Evolutionary conservation across 768 basidiomycete species (phyloP).

Genomic region (Hygrocybe punicea): DNA sequence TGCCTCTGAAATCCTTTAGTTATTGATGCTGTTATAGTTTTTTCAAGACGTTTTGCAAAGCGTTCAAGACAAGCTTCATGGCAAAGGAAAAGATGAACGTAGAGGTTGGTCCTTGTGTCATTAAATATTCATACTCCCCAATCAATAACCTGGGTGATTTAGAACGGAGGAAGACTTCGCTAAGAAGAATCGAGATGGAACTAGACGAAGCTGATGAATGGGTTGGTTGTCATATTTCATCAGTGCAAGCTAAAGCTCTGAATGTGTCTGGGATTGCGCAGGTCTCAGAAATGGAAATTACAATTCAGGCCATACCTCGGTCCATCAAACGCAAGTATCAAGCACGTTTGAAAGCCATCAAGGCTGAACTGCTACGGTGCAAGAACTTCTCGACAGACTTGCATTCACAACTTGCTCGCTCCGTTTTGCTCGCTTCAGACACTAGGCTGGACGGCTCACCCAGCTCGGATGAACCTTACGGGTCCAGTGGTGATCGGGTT

Average conservation of each 20-base stretch:
- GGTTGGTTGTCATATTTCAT: constrained; percentile 42
- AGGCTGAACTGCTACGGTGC: constrained; percentile 67
- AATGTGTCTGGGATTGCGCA: constrained; percentile 31
- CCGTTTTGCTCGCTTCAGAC: constrained; percentile 63
- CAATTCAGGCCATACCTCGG: constrained; percentile 91
- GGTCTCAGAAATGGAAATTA: constrained; percentile 99
- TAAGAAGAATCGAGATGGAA: constrained; percentile 89
- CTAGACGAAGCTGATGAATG: constrained; percentile 98
- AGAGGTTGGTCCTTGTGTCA: not conserved
- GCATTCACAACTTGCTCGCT: constrained; percentile 63
- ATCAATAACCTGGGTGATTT: not conserved
- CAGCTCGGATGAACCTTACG: constrained; percentile 80
- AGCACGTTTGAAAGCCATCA: constrained; percentile 67
- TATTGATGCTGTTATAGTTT: not conserved
- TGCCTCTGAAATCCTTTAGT: not conserved
- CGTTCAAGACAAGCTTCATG: not conserved
- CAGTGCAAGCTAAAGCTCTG: not conserved
- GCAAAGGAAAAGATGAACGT: not conserved
- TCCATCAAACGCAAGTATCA: constrained; percentile 78
- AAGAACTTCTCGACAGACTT: constrained; percentile 81
- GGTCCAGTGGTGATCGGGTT: constrained; percentile 64
- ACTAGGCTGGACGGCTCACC: constrained; percentile 35
- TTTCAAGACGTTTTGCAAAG: not conserved
- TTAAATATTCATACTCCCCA: not conserved
- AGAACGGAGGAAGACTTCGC: constrained; percentile 74